A percentile compares a stretch with the other conserved stretches of the same genome.
Conservation (phyloP, 305 asterid genomes). For the Fraxinus ornus region DNA sequence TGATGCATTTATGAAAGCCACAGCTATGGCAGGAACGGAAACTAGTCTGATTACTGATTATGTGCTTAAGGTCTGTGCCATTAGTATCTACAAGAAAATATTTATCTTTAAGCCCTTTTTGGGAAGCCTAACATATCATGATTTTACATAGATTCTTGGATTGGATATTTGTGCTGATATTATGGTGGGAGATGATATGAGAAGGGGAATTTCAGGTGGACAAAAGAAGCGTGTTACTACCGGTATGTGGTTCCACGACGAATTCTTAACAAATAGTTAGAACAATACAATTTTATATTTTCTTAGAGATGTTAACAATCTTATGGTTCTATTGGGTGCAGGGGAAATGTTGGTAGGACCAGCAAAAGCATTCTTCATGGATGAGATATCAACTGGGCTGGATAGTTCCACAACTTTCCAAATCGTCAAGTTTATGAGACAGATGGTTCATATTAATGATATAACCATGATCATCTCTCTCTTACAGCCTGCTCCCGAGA, state of each 20-base stretch:
- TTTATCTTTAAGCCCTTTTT: neutral
- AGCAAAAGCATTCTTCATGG: conserved; percentile 64
- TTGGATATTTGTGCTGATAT: conserved; percentile 57
- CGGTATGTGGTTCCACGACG: conserved; percentile 28
- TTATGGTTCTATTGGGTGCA: conserved; percentile 21
- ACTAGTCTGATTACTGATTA: conserved; percentile 58
- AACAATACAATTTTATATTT: neutral
- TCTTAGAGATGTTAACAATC: neutral
- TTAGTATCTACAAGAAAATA: neutral
- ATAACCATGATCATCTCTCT: conserved; percentile 49
- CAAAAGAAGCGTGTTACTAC: conserved; percentile 55
- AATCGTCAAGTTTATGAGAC: conserved; percentile 51
- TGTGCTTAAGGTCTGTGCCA: conserved; percentile 47
- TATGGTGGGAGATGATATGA: conserved; percentile 64
- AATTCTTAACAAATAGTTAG: neutral
- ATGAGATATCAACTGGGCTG: conserved; percentile 61
- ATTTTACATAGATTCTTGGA: conserved; percentile 49
- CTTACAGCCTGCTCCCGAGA: conserved; percentile 56
- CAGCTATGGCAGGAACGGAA: conserved; percentile 46
- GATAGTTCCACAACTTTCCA: conserved; percentile 67
- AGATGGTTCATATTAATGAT: conserved; percentile 56
- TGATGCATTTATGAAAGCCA: conserved; percentile 62
- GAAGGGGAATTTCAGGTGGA: conserved; percentile 63
- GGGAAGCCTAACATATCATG: conserved; percentile 1
- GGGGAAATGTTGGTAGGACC: conserved; percentile 72